These are phyloP conservation scores for Botrytis sinoallii DNA, from an alignment of 2,329 filamentous ascomycete species.

Conservation along the genomic window DNA sequence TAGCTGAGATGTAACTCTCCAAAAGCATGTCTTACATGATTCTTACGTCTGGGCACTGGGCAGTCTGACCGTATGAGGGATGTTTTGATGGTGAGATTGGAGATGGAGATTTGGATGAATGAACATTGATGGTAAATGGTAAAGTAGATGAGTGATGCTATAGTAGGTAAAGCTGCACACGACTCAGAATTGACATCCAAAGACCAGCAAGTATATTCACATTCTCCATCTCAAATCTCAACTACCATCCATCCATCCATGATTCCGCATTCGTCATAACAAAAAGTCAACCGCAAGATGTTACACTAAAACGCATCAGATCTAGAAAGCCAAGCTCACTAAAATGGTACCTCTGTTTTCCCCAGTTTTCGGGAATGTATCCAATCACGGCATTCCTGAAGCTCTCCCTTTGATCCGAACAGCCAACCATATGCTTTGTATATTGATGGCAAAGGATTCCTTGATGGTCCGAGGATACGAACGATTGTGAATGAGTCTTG, in stretches of 20 bases:
- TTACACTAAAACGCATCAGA: background rate
- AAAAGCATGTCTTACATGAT: background rate
- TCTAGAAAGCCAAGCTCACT: slow-evolving; percentile 11
- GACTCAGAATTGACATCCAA: background rate
- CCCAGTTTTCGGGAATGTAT: slow-evolving; percentile 14
- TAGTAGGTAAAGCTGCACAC: background rate
- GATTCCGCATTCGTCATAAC: slow-evolving; percentile 1
- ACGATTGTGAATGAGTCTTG: background rate
- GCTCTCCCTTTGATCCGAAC: slow-evolving; percentile 17
- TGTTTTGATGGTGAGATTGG: background rate
- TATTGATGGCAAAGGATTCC: slow-evolving; percentile 1
- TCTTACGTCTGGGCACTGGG: slow-evolving; percentile 1
- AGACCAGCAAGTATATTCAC: background rate
- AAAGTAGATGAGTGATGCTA: background rate
- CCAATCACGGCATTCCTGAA: slow-evolving; percentile 19
- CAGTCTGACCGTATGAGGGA: background rate
- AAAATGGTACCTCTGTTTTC: background rate
- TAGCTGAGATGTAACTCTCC: background rate
- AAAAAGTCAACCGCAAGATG: background rate
- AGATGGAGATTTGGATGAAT: background rate
- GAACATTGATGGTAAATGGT: background rate
- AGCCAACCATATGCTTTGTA: background rate
- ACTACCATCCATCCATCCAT: background rate
- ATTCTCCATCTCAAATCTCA: background rate
- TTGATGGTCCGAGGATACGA: slow-evolving; percentile 22